Evolutionary conservation across 1,284 basidiomycete genomes (phyloP).

Genomic region (Pseudozyma pruni): DNA sequence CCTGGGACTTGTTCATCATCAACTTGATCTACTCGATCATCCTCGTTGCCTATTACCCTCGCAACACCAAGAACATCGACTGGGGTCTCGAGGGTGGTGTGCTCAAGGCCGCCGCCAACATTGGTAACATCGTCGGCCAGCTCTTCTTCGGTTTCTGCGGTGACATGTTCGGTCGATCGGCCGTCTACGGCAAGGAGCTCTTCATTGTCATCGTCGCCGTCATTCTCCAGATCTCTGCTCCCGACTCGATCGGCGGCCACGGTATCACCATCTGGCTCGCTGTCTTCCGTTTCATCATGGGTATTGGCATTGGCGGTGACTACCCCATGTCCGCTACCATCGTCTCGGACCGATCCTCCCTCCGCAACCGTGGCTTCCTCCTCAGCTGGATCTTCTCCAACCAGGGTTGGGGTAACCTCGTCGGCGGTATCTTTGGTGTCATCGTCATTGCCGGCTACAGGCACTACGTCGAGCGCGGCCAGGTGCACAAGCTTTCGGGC

Average conservation of each 20-base stretch:
- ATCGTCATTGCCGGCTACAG: constrained; percentile 79
- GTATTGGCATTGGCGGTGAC: constrained; percentile 77
- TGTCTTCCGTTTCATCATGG: constrained; percentile 61
- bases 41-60: constrained; percentile 57
- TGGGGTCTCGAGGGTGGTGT: constrained; percentile 65
- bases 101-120: constrained; percentile 64
- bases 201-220: constrained; percentile 61
- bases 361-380: constrained; percentile 60
- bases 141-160: constrained; percentile 64
- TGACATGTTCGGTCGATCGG: constrained; percentile 63
- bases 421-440: constrained; percentile 76
- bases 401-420: constrained; percentile 59
- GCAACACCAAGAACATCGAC: constrained; percentile 55
- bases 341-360: constrained; percentile 58
- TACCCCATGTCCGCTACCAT: constrained; percentile 77
- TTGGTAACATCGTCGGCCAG: constrained; percentile 64
- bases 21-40: constrained; percentile 65
- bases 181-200: constrained; percentile 65
- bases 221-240: constrained; percentile 63
- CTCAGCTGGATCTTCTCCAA: constrained; percentile 70
- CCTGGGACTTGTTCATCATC: constrained; percentile 65
- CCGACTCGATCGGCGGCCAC: constrained; percentile 57
- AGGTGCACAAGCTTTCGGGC: constrained; percentile 61
- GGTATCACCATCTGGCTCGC: constrained; percentile 64
- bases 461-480: constrained; percentile 56